Conservation (phyloP, 768 basidiomycete genomes). For the Mycena crocata region DNA sequence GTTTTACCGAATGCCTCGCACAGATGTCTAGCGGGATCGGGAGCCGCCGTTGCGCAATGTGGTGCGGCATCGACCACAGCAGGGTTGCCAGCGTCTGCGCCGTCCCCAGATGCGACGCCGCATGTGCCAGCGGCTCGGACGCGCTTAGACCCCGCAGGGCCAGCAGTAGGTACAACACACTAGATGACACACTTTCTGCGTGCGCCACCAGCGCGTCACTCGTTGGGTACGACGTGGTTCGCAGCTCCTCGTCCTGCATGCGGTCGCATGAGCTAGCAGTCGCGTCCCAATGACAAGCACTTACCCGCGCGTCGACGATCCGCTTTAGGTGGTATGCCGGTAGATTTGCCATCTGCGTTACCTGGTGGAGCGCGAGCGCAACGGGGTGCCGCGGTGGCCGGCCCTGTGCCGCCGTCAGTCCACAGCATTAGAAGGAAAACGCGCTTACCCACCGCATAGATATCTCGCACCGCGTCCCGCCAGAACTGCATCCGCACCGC, state of each 20-base stretch:
- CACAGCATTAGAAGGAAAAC: constrained; percentile 9
- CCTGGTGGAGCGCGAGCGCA: constrained; percentile 75
- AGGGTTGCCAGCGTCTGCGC: constrained; percentile 79
- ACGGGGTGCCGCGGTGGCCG: constrained; percentile 86
- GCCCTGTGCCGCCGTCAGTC: constrained; percentile 57
- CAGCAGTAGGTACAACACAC: constrained; percentile 80
- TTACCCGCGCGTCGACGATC: constrained; percentile 86
- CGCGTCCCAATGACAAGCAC: constrained; percentile 38
- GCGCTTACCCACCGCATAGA: constrained; percentile 64
- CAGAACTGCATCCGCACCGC: constrained; percentile 90
- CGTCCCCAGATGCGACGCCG: constrained; percentile 83
- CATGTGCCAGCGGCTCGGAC: constrained; percentile 73
- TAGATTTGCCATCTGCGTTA: constrained; percentile 60
- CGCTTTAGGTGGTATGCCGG: constrained; percentile 84
- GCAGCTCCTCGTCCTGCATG: constrained; percentile 72
- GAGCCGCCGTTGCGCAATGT: constrained; percentile 76
- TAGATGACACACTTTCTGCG: constrained; percentile 85
- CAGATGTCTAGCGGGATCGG: constrained; percentile 87
- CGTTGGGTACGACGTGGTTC: constrained; percentile 73
- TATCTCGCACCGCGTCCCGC: constrained; percentile 80
- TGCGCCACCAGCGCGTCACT: constrained; percentile 75
- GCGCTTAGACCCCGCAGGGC: constrained; percentile 69
- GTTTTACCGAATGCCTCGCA: constrained; percentile 78
- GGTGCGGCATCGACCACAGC: constrained; percentile 82
- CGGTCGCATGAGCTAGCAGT: neutral